These are phyloP conservation scores for Rubia tinctorum DNA, from an alignment of 305 asterid genomes.

Conservation along the genomic window DNA sequence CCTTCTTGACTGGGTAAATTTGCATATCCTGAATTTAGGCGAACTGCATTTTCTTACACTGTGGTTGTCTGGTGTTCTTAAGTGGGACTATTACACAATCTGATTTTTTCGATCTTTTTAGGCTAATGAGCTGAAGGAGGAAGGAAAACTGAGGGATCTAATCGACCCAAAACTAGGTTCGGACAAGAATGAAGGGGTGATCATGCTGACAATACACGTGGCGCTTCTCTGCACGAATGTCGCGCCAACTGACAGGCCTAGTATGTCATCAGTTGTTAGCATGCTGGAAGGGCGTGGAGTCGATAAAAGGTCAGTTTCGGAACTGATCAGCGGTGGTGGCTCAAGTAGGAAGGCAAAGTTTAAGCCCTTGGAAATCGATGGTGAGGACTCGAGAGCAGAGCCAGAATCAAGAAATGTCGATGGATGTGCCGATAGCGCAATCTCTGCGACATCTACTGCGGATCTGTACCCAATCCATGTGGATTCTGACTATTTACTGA, in stretches of 20 bases:
- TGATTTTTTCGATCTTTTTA: background rate
- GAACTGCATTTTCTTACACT: background rate
- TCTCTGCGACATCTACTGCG: conserved; percentile 26
- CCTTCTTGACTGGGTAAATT: conserved; percentile 65
- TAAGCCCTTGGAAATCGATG: background rate
- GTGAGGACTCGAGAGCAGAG: background rate
- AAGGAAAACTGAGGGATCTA: conserved; percentile 42
- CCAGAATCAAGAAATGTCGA: conserved; percentile 2
- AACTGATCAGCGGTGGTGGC: conserved; percentile 11
- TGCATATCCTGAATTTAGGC: background rate
- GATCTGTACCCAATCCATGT: conserved; percentile 48
- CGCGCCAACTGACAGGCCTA: conserved; percentile 48
- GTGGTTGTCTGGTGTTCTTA: too few relatives aligned
- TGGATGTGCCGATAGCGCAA: conserved; percentile 41
- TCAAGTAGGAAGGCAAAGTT: conserved; percentile 11
- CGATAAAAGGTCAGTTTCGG: conserved; percentile 20
- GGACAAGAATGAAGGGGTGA: conserved; percentile 37
- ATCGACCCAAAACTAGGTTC: conserved; percentile 51
- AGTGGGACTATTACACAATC: too few relatives aligned
- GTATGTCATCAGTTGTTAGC: conserved; percentile 60
- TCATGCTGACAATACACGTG: conserved; percentile 32
- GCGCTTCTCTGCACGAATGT: conserved; percentile 51
- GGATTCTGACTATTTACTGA: background rate
- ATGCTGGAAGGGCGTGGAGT: conserved; percentile 52
- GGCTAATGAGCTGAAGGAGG: background rate